These are phyloP conservation scores for Blepharisma stoltei DNA, from an alignment of 73 alveolate species.

Conservation along the genomic window DNA sequence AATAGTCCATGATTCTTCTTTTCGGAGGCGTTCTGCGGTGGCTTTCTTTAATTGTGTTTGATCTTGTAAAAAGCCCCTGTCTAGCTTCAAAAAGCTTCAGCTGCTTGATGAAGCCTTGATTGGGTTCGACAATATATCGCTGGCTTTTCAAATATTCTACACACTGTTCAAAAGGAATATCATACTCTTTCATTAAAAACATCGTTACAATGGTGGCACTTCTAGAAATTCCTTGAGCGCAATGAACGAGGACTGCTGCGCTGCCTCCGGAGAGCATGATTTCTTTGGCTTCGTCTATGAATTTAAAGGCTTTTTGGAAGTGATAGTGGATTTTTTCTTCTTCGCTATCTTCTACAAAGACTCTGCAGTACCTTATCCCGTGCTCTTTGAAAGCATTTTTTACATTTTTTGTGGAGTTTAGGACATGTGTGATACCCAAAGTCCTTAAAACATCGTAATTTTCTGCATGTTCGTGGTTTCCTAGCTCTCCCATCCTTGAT, in stretches of 20 bases:
- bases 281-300: background rate
- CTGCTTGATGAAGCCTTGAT: conserved; percentile 80
- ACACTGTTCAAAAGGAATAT: conserved; percentile 74
- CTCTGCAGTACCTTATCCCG: conserved; percentile 21
- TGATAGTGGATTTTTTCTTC: background rate
- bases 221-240: conserved; percentile 91
- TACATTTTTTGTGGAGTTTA: background rate
- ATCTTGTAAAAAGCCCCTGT: background rate
- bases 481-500: no score
- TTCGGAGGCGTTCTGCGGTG: no score
- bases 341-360: conserved; percentile 6
- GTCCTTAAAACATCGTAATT: background rate
- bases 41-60: no score
- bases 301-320: conserved; percentile 23
- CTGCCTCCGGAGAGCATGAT: no score
- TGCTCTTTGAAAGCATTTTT: background rate
- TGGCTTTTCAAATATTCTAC: conserved; percentile 68
- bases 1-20: no score
- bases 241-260: conserved; percentile 78
- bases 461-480: conserved; percentile 13
- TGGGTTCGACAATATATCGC: conserved; percentile 85
- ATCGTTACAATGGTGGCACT: conserved; percentile 91
- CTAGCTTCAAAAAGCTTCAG: conserved; percentile 69
- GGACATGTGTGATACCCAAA: background rate
- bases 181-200: conserved; percentile 79